Conservation (phyloP, 179 eudicot species). For the Vitellaria paradoxa region DNA sequence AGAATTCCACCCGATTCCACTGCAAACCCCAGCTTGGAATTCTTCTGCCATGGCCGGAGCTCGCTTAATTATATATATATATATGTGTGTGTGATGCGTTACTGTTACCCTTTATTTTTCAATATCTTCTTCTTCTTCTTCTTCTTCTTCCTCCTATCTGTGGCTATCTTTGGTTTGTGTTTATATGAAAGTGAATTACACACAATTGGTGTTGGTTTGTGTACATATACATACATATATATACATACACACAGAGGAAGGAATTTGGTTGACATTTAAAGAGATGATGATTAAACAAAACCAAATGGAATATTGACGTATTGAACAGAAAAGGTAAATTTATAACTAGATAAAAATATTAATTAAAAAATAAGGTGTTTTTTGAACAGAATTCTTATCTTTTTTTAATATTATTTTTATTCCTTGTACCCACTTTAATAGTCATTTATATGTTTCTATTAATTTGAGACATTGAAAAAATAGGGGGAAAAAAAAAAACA, state of each 20-base stretch:
- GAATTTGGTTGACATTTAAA: constrained; percentile 63
- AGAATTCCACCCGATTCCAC: constrained; percentile 29
- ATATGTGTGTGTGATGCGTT: too few relatives aligned
- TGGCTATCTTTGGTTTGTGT: constrained; percentile 1
- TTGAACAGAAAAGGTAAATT: too few relatives aligned
- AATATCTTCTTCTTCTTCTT: not conserved
- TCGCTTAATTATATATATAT: not conserved
- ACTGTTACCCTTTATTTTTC: too few relatives aligned
- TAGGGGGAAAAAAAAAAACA: too few relatives aligned
- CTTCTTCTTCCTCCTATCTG: not conserved
- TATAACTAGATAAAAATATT: not conserved
- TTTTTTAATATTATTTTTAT: not conserved
- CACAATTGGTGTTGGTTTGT: constrained; percentile 13
- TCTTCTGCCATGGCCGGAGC: constrained; percentile 51
- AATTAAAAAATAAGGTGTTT: not conserved
- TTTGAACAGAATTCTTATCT: constrained; percentile 14
- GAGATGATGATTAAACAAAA: constrained; percentile 18
- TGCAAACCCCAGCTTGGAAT: constrained; percentile 36
- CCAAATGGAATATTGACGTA: not conserved
- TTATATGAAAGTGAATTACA: constrained; percentile 4
- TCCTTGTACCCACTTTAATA: not conserved
- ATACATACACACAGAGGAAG: too few relatives aligned
- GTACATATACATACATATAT: constrained; percentile 10
- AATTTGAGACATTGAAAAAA: too few relatives aligned
- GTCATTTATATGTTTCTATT: not conserved